phyloP scores from a whole-genome alignment of 768 basidiomycete genomes.

The Omphalotus guepiniiformis region DNA sequence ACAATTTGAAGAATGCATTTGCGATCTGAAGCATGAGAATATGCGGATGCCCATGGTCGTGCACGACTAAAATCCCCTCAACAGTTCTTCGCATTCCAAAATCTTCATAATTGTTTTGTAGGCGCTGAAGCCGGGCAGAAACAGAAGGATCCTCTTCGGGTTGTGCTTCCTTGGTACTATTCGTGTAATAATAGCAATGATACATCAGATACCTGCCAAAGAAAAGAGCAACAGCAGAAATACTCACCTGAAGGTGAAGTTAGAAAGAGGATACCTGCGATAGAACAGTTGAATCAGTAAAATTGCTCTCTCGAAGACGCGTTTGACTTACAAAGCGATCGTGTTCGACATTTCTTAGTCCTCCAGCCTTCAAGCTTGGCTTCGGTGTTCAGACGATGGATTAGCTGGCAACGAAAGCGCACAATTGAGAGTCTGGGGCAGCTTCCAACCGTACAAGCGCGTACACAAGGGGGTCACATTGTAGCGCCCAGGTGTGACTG shows the following conservation, averaged over 20 bases:
- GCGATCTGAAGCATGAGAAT: slow-evolving; percentile 98
- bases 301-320: neutral
- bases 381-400: too few species aligned
- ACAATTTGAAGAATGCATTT: slow-evolving; percentile 99
- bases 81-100: slow-evolving; percentile 96
- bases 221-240: neutral
- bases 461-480: too few species aligned
- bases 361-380: too few species aligned
- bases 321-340: slow-evolving; percentile 38
- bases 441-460: too few species aligned
- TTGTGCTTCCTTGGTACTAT: slow-evolving; percentile 92
- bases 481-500: too few species aligned
- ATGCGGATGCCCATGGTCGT: slow-evolving; percentile 96
- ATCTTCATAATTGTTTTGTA: slow-evolving; percentile 96
- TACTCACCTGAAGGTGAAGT: slow-evolving; percentile 84
- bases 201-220: slow-evolving; percentile 9
- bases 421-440: too few species aligned
- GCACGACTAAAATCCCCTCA: slow-evolving; percentile 84
- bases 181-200: slow-evolving; percentile 7
- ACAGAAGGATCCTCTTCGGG: slow-evolving; percentile 98
- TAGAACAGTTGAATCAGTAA: slow-evolving; percentile 3
- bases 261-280: slow-evolving; percentile 75
- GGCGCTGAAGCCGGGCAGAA: slow-evolving; percentile 85
- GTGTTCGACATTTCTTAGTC: slow-evolving; percentile 47
- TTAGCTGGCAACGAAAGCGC: too few species aligned